Evolutionary conservation across 1,139 yeast species (phyloP).

Genomic region (Wickerhamomyces sp.): DNA sequence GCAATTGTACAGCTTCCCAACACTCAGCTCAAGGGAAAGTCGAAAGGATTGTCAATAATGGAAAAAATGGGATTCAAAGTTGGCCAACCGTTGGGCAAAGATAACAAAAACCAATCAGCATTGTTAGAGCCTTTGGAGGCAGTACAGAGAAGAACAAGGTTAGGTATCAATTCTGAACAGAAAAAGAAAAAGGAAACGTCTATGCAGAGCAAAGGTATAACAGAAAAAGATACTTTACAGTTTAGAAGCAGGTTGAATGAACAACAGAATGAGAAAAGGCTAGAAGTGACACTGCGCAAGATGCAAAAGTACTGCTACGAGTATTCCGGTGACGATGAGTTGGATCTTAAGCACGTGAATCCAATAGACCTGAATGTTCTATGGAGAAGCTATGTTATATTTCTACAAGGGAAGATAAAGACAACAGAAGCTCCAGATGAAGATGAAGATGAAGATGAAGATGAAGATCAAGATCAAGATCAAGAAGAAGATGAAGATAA

Average conservation of each 20-base stretch:
- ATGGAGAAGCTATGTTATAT: conserved; percentile 29
- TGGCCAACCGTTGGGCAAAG: conserved; percentile 40
- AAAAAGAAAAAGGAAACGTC: not conserved
- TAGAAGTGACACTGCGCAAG: conserved; percentile 14
- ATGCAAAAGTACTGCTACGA: conserved; percentile 31
- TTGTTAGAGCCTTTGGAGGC: conserved; percentile 24
- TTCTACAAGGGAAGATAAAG: conserved; percentile 11
- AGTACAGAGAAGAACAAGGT: conserved; percentile 18
- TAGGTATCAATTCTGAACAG: conserved; percentile 10
- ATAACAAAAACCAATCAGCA: conserved; percentile 16
- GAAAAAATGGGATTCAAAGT: conserved; percentile 50
- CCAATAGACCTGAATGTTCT: conserved; percentile 30
- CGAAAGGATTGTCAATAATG: conserved; percentile 50
- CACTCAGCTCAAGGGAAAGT: conserved; percentile 16
- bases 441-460: conserved; percentile 2
- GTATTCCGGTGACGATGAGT: conserved; percentile 26
- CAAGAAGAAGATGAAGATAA: conserved; percentile 23
- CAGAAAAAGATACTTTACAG: conserved; percentile 13
- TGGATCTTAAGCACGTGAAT: conserved; percentile 21
- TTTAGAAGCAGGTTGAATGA: conserved; percentile 23
- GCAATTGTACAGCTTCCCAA: conserved; percentile 8
- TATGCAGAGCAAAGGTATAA: conserved; percentile 1
- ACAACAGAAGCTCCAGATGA: conserved; percentile 3
- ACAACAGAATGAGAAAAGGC: conserved; percentile 12
- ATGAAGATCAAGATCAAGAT: conserved; percentile 6